phyloP scores from a whole-genome alignment of 1,284 basidiomycete genomes.

The Cryptococcus sp. region DNA sequence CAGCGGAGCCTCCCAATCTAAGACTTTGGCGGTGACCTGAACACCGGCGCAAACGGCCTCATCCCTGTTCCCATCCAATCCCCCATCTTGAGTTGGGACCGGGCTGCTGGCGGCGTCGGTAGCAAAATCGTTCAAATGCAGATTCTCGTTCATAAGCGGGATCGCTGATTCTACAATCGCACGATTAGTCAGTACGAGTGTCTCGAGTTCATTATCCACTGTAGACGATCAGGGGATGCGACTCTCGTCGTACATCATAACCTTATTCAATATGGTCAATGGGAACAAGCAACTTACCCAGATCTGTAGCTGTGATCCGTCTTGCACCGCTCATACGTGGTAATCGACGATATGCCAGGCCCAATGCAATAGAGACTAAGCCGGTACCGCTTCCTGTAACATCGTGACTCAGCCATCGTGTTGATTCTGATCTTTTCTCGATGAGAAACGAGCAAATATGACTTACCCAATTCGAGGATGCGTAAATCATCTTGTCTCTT shows the following conservation, averaged over 20 bases:
- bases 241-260: neutral
- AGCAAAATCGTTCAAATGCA: constrained; percentile 57
- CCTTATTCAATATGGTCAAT: neutral
- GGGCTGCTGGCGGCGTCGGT: neutral
- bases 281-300: constrained; percentile 59
- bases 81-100: neutral
- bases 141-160: constrained; percentile 71
- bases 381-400: constrained; percentile 74
- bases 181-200: neutral
- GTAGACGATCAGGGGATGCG: too few relatives aligned
- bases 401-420: constrained; percentile 2
- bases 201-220: neutral
- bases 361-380: constrained; percentile 69
- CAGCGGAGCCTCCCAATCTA: constrained; percentile 73
- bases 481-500: constrained; percentile 5
- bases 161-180: constrained; percentile 67
- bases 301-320: constrained; percentile 62
- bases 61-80: neutral
- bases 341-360: constrained; percentile 53
- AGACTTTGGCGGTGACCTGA: constrained; percentile 55
- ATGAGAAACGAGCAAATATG: neutral
- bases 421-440: neutral
- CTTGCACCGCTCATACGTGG: neutral
- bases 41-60: constrained; percentile 1
- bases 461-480: constrained; percentile 66